Base-by-base conservation (phyloP, 805 yeast species). In the Citeromyces matritensis region DNA sequence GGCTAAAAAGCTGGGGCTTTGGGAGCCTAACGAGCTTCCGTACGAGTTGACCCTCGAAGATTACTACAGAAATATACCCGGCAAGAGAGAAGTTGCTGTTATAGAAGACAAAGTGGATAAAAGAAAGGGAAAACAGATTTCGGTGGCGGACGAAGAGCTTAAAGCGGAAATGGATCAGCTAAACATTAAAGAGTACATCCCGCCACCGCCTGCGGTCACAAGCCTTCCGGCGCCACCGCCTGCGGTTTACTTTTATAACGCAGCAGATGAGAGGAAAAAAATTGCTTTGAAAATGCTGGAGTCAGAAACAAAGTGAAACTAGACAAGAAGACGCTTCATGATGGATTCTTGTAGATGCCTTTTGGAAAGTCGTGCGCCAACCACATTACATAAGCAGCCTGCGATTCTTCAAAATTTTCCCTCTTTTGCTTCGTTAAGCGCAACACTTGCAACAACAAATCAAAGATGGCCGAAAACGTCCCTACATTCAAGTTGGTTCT, bases 401-500 rank as follows among this genome's bases (percentile, higher is more conserved):
- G 21, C 21, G 21, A 17, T 17, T 17, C 21, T 17, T 17, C 21
- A 17, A 17, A 29, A 29, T 19, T 15, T 15, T 29, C 23, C 21
- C 23, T 17, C 31, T 23, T 29, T 11, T 24, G 24, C 31, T 21
- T 19, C 17, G 24, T 29, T 9, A 17, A 21, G 31, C 21, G 21
- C 21, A 17, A 17, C 21, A 17, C 21, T 17, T 17, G 6, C 21
- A 17, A 40, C 36, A 30, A 26, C 35, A 15, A 27, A 23, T 23
- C 10, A 29, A 57, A 37, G 42, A 74, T 76, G 82, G 73, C 81
- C 49, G 65, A 63, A 51, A 78, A 74, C 68, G 93, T 85, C 61
- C 97, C 98, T 48, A 83, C 95, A 45, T 91, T 91, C 65, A 91
- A 91, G 71, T 76, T 91, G 61, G 99, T 91, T 51, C 77, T 91